Evolutionary conservation across 2,329 filamentous ascomycete genomes (phyloP).

Genomic region (Elsinoe fawcettii): DNA sequence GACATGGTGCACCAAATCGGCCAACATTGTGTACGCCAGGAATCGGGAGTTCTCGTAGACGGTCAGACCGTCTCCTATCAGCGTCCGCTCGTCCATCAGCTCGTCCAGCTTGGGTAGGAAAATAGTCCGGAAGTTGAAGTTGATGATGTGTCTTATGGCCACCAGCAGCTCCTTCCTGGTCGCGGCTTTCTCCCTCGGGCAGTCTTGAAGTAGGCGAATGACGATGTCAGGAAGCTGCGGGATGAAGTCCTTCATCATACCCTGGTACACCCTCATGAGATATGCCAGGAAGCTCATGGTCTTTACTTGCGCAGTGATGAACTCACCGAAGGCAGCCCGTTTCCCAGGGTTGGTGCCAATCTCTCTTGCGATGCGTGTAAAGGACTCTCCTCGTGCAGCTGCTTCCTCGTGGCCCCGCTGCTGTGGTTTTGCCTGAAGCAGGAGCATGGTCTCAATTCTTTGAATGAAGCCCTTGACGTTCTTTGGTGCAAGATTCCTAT

Average conservation of each 20-base stretch:
- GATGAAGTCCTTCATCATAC: slow-evolving; percentile 80
- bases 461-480: slow-evolving; percentile 93
- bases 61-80: slow-evolving; percentile 92
- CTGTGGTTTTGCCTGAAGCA: slow-evolving; percentile 86
- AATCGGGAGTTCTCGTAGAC: slow-evolving; percentile 96
- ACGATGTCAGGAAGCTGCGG: slow-evolving; percentile 80
- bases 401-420: slow-evolving; percentile 86
- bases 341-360: slow-evolving; percentile 60
- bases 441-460: slow-evolving; percentile 80
- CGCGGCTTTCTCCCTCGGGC: slow-evolving; percentile 85
- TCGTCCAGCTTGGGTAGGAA: slow-evolving; percentile 94
- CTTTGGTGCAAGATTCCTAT: slow-evolving; percentile 66
- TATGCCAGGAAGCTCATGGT: slow-evolving; percentile 99
- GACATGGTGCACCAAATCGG: slow-evolving; percentile 94
- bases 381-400: slow-evolving; percentile 67
- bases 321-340: slow-evolving; percentile 87
- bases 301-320: slow-evolving; percentile 96
- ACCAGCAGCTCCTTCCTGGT: slow-evolving; percentile 92
- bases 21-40: slow-evolving; percentile 95
- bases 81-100: slow-evolving; percentile 81
- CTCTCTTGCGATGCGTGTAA: slow-evolving; percentile 84
- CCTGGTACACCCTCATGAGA: slow-evolving; percentile 76
- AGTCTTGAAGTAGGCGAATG: slow-evolving; percentile 84
- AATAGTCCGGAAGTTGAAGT: slow-evolving; percentile 95
- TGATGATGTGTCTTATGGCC: slow-evolving; percentile 96